phyloP scores from a whole-genome alignment of 129 eudicot genomes.

The Calendula officinalis region DNA sequence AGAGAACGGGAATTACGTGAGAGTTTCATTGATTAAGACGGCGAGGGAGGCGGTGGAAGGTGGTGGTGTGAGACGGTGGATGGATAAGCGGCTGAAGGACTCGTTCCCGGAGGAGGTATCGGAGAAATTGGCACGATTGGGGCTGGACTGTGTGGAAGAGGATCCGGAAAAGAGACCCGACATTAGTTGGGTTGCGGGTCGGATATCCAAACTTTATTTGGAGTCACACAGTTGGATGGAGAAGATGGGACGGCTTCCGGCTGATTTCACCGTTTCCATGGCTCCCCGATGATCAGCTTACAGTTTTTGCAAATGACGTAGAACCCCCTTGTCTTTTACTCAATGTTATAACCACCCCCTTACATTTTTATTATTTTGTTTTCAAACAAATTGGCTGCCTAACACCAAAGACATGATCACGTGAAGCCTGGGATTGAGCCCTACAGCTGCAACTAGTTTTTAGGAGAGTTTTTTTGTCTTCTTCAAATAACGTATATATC shows the following conservation, averaged over 20 bases:
- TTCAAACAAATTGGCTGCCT: too few species aligned
- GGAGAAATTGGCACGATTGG: conserved; percentile 53
- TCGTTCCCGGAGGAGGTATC: conserved; percentile 85
- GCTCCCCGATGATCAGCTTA: conserved; percentile 55
- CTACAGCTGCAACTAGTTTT: too few species aligned
- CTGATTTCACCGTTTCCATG: conserved; percentile 56
- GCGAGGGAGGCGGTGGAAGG: conserved; percentile 60
- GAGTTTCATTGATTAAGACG: conserved; percentile 55
- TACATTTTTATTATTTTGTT: not conserved
- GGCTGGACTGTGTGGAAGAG: conserved; percentile 66
- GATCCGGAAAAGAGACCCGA: conserved; percentile 75
- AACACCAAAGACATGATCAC: too few species aligned
- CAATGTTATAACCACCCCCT: not conserved
- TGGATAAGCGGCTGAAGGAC: conserved; percentile 74
- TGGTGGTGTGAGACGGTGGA: conserved; percentile 66
- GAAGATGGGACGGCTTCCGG: conserved; percentile 48
- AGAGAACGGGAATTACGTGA: conserved; percentile 42
- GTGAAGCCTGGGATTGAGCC: too few species aligned
- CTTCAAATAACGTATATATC: too few species aligned
- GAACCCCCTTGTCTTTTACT: conserved; percentile 7
- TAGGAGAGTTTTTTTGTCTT: too few species aligned
- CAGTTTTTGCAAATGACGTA: conserved; percentile 1
- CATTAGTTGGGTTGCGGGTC: conserved; percentile 61
- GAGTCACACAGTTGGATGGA: conserved; percentile 66
- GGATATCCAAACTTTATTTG: conserved; percentile 75